These are phyloP conservation scores for Didymella arachidicola DNA, from an alignment of 2,329 filamentous ascomycete species.

Conservation along the genomic window DNA sequence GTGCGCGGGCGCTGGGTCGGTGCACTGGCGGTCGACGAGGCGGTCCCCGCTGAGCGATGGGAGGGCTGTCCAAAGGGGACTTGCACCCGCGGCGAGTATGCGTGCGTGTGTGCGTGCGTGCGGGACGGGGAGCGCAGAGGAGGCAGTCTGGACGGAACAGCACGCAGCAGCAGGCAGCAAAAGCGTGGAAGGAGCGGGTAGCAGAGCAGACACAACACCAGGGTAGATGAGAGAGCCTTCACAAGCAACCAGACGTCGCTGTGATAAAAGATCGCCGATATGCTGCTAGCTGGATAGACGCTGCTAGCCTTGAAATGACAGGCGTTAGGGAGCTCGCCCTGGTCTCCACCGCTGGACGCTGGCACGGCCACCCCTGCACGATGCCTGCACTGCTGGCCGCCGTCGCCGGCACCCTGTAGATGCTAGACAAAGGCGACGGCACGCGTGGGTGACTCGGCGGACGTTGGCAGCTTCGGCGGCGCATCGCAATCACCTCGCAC, in stretches of 20 bases:
- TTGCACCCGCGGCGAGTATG: conserved; percentile 2
- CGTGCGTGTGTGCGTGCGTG: neutral
- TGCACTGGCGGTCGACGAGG: conserved; percentile 25
- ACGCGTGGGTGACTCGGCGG: conserved; percentile 20
- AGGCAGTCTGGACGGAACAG: neutral
- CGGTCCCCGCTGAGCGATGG: conserved; percentile 18
- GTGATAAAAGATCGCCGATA: conserved; percentile 18
- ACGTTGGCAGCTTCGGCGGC: conserved; percentile 1
- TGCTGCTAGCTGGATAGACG: conserved; percentile 5
- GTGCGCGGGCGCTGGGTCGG: conserved; percentile 12
- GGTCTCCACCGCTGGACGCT: conserved; percentile 13
- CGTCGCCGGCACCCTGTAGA: conserved; percentile 1
- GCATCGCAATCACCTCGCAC: neutral
- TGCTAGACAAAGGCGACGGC: conserved; percentile 15
- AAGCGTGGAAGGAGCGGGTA: conserved; percentile 2
- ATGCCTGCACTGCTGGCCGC: neutral
- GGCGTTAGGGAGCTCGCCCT: conserved; percentile 15
- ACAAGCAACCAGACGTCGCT: conserved; percentile 5
- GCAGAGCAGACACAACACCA: neutral
- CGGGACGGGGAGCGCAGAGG: neutral
- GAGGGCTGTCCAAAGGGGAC: conserved; percentile 14
- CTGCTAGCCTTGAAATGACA: conserved; percentile 17
- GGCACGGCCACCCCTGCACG: conserved; percentile 6
- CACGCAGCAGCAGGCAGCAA: conserved; percentile 3
- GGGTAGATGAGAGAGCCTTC: conserved; percentile 5